phyloP scores from a whole-genome alignment of 148 eudicot species.

The Talinum fruticosum region DNA sequence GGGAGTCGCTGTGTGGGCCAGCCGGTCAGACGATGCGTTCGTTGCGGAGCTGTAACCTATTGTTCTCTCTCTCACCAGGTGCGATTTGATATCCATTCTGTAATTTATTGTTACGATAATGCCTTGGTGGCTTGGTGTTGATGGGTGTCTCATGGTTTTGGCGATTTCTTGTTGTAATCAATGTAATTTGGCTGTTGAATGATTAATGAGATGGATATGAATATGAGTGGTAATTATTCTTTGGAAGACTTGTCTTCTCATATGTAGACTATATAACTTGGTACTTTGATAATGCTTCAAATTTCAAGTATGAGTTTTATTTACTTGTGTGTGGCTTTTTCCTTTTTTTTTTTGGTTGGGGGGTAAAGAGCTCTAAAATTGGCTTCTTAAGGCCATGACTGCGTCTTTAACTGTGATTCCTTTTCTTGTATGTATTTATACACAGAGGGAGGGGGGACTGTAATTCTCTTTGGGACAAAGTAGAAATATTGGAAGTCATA shows the following conservation, averaged over 20 bases:
- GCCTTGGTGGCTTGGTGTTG: background rate
- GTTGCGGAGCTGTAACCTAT: constrained; percentile 72
- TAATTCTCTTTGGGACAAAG: no score
- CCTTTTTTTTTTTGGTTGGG: background rate
- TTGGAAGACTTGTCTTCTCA: background rate
- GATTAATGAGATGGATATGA: background rate
- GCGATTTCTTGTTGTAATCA: background rate
- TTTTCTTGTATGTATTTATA: no score
- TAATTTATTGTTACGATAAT: background rate
- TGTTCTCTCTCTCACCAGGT: constrained; percentile 91
- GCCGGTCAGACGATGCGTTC: constrained; percentile 47
- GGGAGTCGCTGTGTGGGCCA: constrained; percentile 60
- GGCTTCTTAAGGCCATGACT: no score
- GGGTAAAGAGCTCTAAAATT: background rate
- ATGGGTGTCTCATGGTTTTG: constrained; percentile 10
- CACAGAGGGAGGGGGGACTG: no score
- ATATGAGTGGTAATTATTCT: background rate
- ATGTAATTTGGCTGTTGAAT: background rate
- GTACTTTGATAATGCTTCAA: background rate
- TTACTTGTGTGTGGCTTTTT: background rate
- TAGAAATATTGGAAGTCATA: background rate
- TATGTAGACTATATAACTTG: background rate
- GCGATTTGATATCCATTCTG: background rate
- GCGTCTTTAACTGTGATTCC: background rate
- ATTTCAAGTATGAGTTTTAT: background rate